Percentiles rank a stretch among this genome's conserved stretches.
phyloP scores from a whole-genome alignment of 2,329 filamentous ascomycete species.

The Trichoderma sp. region DNA sequence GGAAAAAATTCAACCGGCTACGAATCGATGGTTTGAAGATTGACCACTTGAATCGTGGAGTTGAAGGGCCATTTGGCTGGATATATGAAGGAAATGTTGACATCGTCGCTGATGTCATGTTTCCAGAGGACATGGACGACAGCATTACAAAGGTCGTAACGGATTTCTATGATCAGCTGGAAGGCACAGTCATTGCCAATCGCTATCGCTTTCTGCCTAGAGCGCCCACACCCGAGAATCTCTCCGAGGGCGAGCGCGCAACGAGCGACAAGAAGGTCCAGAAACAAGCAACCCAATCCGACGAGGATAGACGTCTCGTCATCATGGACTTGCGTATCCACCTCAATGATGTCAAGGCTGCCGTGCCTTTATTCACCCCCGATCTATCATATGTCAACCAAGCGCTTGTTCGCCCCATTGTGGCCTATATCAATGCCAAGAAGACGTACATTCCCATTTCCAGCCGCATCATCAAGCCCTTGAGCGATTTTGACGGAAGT shows the following conservation, averaged over 20 bases:
- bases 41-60: constrained; percentile 90
- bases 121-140: constrained; percentile 82
- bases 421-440: constrained; percentile 96
- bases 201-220: constrained; percentile 60
- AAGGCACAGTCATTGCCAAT: constrained; percentile 83
- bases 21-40: constrained; percentile 92
- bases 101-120: constrained; percentile 92
- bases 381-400: constrained; percentile 96
- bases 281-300: constrained; percentile 23
- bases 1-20: constrained; percentile 94
- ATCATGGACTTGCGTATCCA: constrained; percentile 95
- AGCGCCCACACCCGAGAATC: constrained; percentile 31
- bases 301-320: constrained; percentile 71
- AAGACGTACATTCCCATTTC: constrained; percentile 93
- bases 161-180: constrained; percentile 95
- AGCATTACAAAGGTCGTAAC: constrained; percentile 90
- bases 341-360: constrained; percentile 89
- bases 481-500: constrained; percentile 86
- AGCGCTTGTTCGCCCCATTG: constrained; percentile 89
- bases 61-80: constrained; percentile 94
- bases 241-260: constrained; percentile 28
- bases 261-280: constrained; percentile 18
- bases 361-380: constrained; percentile 86
- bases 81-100: constrained; percentile 97
- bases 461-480: constrained; percentile 88